Percentiles rank a stretch among this genome's conserved stretches.
Evolutionary conservation across 768 basidiomycete genomes (phyloP).

Genomic region (Termitomyces sp.): DNA sequence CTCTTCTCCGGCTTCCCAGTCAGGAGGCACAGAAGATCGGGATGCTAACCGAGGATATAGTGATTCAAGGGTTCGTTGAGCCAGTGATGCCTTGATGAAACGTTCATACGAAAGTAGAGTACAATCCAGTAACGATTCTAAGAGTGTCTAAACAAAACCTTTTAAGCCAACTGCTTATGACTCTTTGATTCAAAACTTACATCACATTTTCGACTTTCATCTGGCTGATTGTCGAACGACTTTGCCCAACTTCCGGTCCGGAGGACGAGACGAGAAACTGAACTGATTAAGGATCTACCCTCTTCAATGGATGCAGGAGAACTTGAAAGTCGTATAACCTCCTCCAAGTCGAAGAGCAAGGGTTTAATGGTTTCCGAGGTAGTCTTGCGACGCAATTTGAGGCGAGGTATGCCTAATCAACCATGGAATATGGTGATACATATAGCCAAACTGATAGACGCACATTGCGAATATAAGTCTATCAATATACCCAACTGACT

Average conservation of each 20-base stretch:
- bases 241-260: constrained; percentile 24
- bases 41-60: constrained; percentile 40
- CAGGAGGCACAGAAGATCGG: constrained; percentile 21
- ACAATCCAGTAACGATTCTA: constrained; percentile 27
- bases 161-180: not conserved
- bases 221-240: constrained; percentile 11
- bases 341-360: constrained; percentile 31
- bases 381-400: constrained; percentile 36
- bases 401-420: constrained; percentile 36
- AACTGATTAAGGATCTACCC: constrained; percentile 25
- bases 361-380: constrained; percentile 37
- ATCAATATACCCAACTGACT: constrained; percentile 31
- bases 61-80: constrained; percentile 39
- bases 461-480: constrained; percentile 34
- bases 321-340: constrained; percentile 21
- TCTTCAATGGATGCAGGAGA: constrained; percentile 20
- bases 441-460: constrained; percentile 6
- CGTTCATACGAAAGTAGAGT: constrained; percentile 27
- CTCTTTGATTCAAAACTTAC: constrained; percentile 15
- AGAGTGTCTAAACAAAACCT: constrained; percentile 17
- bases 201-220: constrained; percentile 21
- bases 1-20: constrained; percentile 35
- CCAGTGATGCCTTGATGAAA: constrained; percentile 36
- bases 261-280: constrained; percentile 22
- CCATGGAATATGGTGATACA: not conserved